phyloP scores from a whole-genome alignment of 768 basidiomycete species.

The Pulveroboletus sp. region DNA sequence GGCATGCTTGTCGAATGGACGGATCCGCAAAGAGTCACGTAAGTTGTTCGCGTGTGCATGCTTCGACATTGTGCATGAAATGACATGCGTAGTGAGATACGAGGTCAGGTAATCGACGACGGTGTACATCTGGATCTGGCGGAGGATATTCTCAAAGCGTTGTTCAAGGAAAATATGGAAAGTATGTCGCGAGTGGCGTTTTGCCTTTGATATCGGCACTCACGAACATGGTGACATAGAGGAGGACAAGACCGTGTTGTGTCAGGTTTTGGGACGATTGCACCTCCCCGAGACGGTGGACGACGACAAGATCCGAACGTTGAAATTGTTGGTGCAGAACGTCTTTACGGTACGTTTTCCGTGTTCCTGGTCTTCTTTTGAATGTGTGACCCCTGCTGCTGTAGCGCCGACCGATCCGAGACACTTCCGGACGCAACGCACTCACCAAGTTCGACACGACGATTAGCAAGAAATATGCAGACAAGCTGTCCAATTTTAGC shows the following conservation, averaged over 20 bases:
- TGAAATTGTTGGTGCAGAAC: conserved; percentile 57
- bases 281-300: conserved; percentile 68
- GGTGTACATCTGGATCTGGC: conserved; percentile 54
- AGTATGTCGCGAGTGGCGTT: conserved; percentile 39
- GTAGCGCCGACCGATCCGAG: conserved; percentile 54
- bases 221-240: conserved; percentile 31
- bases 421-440: conserved; percentile 62
- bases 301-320: conserved; percentile 58
- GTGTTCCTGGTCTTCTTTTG: too few relatives aligned
- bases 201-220: neutral
- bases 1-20: conserved; percentile 87
- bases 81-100: conserved; percentile 33
- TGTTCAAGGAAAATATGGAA: conserved; percentile 45
- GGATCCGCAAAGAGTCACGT: conserved; percentile 69
- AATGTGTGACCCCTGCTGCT: neutral
- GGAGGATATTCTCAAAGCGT: conserved; percentile 42
- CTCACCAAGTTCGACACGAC: conserved; percentile 63
- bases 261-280: conserved; percentile 56
- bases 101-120: conserved; percentile 36
- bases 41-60: conserved; percentile 27
- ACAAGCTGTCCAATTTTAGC: conserved; percentile 64
- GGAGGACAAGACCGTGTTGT: conserved; percentile 58
- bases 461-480: conserved; percentile 67
- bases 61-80: neutral
- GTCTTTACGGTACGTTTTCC: conserved; percentile 11